Percentiles rank a stretch among this genome's conserved stretches.
These are phyloP conservation scores for Butyriboletus loyo DNA, from an alignment of 768 basidiomycete genomes.

Conservation along the genomic window DNA sequence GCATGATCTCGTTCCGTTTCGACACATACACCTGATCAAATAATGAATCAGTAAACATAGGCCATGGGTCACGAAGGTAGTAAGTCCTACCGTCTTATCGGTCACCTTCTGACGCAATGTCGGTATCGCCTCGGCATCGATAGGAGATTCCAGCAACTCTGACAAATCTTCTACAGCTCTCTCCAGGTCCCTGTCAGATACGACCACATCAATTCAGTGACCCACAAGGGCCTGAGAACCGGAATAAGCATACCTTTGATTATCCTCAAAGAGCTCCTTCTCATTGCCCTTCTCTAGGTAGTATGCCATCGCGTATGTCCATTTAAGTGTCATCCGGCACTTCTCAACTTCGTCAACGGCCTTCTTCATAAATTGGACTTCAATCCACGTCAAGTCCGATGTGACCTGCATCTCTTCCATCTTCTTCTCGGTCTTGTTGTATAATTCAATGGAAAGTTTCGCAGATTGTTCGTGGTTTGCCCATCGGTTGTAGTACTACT, in stretches of 20 bases:
- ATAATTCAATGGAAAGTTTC: slow-evolving; percentile 89
- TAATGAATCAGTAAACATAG: not conserved
- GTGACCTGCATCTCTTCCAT: slow-evolving; percentile 99
- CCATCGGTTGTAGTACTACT: slow-evolving; percentile 97
- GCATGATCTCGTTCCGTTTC: slow-evolving; percentile 91
- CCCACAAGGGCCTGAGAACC: not conserved
- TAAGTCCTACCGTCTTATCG: slow-evolving; percentile 77
- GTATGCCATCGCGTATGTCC: slow-evolving; percentile 99
- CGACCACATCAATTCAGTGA: not conserved
- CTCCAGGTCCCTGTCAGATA: slow-evolving; percentile 72
- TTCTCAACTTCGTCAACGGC: slow-evolving; percentile 90
- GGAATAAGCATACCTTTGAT: slow-evolving; percentile 65
- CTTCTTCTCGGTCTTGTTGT: slow-evolving; percentile 97
- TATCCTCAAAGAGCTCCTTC: slow-evolving; percentile 96
- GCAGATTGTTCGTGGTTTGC: slow-evolving; percentile 99
- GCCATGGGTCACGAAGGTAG: not conserved
- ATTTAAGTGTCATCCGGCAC: slow-evolving; percentile 94
- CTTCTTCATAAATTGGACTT: slow-evolving; percentile 98
- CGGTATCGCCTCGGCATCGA: slow-evolving; percentile 82
- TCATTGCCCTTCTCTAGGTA: slow-evolving; percentile 87
- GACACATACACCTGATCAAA: slow-evolving; percentile 78
- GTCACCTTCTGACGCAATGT: slow-evolving; percentile 87
- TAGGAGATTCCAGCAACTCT: slow-evolving; percentile 87
- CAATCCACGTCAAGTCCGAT: slow-evolving; percentile 93
- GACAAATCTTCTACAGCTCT: slow-evolving; percentile 93